A percentile compares a stretch with the other conserved stretches of the same genome.
Conservation (phyloP, 73 alveolate genomes). For the Paramecium bursaria region DNA sequence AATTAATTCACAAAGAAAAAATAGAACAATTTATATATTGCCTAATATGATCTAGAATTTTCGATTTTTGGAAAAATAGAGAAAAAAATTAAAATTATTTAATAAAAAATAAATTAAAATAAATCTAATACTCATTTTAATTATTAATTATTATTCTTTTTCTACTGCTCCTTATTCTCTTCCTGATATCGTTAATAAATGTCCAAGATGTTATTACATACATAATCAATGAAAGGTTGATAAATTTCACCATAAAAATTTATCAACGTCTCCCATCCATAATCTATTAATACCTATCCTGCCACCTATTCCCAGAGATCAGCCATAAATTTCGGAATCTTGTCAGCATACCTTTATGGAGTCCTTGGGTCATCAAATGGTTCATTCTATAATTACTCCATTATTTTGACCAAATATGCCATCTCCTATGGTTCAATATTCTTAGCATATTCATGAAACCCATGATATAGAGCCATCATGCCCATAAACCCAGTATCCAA, state of each 20-base stretch:
- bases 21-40: too few relatives aligned
- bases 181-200: constrained; percentile 22
- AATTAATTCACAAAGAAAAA: too few relatives aligned
- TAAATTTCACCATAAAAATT: constrained; percentile 33
- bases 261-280: constrained; percentile 29
- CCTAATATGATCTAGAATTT: too few relatives aligned
- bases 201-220: not conserved
- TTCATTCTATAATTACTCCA: not conserved
- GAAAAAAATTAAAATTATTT: too few relatives aligned
- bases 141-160: too few relatives aligned
- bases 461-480: constrained; percentile 41
- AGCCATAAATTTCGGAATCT: constrained; percentile 32
- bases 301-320: constrained; percentile 59
- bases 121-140: too few relatives aligned
- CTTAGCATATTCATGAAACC: constrained; percentile 4
- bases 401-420: not conserved
- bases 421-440: not conserved
- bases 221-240: constrained; percentile 21
- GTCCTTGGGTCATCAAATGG: constrained; percentile 21
- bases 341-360: not conserved
- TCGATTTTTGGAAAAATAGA: too few relatives aligned
- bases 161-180: too few relatives aligned
- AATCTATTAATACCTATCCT: not conserved
- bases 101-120: too few relatives aligned
- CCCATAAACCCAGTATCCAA: constrained; percentile 57